These are phyloP conservation scores for Candida sp. DNA, from an alignment of 1,139 yeast species.

Conservation along the genomic window DNA sequence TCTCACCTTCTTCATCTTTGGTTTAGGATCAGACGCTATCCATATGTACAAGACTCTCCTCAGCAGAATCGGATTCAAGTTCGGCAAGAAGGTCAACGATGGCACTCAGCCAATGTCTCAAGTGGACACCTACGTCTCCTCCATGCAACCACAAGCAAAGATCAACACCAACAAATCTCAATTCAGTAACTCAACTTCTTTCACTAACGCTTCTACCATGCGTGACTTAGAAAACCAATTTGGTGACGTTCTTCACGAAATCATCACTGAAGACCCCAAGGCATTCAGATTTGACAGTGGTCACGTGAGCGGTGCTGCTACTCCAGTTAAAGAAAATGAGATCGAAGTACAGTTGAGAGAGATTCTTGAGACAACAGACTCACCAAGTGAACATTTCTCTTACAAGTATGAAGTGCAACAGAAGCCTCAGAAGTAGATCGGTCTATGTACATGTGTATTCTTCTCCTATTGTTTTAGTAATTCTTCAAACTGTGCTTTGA, in stretches of 20 bases:
- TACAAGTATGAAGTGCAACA: conserved; percentile 8
- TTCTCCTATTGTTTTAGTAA: conserved; percentile 17
- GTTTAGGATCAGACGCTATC: conserved; percentile 77
- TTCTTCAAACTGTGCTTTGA: conserved; percentile 46
- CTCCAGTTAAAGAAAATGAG: neutral
- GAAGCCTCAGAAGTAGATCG: neutral
- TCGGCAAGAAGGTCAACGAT: conserved; percentile 13
- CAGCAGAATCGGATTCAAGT: conserved; percentile 6
- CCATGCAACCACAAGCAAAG: conserved; percentile 7
- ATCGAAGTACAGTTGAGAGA: conserved; percentile 2
- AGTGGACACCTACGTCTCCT: conserved; percentile 6
- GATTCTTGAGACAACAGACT: conserved; percentile 1
- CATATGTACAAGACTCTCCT: conserved; percentile 50
- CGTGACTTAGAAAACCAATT: conserved; percentile 16
- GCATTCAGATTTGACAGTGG: neutral
- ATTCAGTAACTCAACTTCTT: conserved; percentile 17
- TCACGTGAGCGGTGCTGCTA: neutral
- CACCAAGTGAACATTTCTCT: conserved; percentile 3
- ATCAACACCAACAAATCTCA: conserved; percentile 18
- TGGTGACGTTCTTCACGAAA: conserved; percentile 13
- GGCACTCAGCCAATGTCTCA: conserved; percentile 7
- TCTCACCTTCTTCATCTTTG: conserved; percentile 72
- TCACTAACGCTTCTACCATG: conserved; percentile 14
- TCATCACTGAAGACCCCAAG: neutral
- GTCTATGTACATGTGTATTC: neutral